A percentile compares a stretch with the other conserved stretches of the same genome.
Conservation (phyloP, 495 filamentous ascomycete genomes). For the Apodospora peruviana region DNA sequence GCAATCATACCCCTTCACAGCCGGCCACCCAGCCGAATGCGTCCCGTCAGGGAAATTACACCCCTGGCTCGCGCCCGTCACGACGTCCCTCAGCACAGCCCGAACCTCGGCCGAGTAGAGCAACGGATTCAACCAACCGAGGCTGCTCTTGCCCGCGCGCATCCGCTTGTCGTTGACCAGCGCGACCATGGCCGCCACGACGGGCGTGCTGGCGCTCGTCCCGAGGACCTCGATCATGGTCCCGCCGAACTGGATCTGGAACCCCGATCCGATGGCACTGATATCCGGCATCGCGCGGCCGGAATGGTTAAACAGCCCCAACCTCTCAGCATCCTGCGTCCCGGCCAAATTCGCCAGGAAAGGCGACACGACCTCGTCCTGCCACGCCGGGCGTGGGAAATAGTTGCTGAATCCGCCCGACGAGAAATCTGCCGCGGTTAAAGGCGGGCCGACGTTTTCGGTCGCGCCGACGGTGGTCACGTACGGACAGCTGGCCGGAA, state of each 20-base stretch:
- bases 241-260: conserved; percentile 30
- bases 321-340: conserved; percentile 24
- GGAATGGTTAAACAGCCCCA: conserved; percentile 46
- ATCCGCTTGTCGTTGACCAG: conserved; percentile 35
- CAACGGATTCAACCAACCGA: conserved; percentile 35
- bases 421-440: conserved; percentile 52
- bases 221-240: conserved; percentile 28
- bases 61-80: conserved; percentile 24
- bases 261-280: conserved; percentile 32
- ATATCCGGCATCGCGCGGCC: conserved; percentile 76
- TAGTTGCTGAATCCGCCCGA: conserved; percentile 68
- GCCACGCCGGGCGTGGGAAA: conserved; percentile 62
- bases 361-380: conserved; percentile 47
- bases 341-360: conserved; percentile 50
- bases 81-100: conserved; percentile 27
- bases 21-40: conserved; percentile 23
- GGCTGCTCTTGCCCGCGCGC: conserved; percentile 29
- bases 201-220: conserved; percentile 36
- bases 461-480: conserved; percentile 76
- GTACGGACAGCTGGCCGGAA: conserved; percentile 76
- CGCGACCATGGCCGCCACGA: conserved; percentile 35
- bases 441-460: conserved; percentile 46
- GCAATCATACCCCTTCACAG: conserved; percentile 29
- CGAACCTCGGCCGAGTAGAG: conserved; percentile 26
- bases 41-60: conserved; percentile 25